Evolutionary conservation across 2,329 filamentous ascomycete genomes (phyloP), one percentile per base, ranked within the genome.

Genomic region (Blastomyces parvus): DNA sequence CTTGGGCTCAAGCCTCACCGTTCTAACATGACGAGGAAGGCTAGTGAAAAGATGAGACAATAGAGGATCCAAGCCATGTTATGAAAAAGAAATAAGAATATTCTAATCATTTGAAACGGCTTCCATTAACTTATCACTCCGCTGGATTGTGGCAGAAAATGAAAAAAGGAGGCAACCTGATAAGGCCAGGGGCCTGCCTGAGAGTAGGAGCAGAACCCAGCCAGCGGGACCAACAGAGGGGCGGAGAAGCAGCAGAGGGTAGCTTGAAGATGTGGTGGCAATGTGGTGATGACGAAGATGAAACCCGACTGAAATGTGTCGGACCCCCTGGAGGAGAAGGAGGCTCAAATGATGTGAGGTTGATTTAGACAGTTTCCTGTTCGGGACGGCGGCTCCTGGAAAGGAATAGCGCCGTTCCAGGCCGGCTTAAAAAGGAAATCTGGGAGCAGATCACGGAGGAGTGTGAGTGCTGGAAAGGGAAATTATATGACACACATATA

Each of bases 321-420:
- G 3, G 0, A 3, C 44, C 19, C 44, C 19, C 3, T n/a, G n/a
- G n/a, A n/a, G n/a, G 22, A 58, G 22, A 11, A 46, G 22, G 42
- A 44, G 42, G 40, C 42, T 59, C 25, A 48, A 33, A 3, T 17
- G 27, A 27, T 17, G 14, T 11, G 58, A 59, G 40, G 58, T 59
- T 33, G 42, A 59, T 46, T 46, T 59, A 59, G 42, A 9, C 58
- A 48, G 42, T 59, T 59, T 59, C 58, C 58, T 33, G 17, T 59
- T 59, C 27, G 27, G 58, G 58, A 1, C 27, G 33, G 17, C 2
- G 13, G 17, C 1, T 7, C 58, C n/a, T 2, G 17, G 19, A 59
- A 33, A 22, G 42, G 58, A 27, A 46, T 48, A 59, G 58, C 58
- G 40, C 19, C 2, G 40, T 14, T 17, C 48, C 58, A 46, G 58